These are phyloP conservation scores for Urtica urens DNA, from an alignment of 306 rosid genomes.

Conservation along the genomic window DNA sequence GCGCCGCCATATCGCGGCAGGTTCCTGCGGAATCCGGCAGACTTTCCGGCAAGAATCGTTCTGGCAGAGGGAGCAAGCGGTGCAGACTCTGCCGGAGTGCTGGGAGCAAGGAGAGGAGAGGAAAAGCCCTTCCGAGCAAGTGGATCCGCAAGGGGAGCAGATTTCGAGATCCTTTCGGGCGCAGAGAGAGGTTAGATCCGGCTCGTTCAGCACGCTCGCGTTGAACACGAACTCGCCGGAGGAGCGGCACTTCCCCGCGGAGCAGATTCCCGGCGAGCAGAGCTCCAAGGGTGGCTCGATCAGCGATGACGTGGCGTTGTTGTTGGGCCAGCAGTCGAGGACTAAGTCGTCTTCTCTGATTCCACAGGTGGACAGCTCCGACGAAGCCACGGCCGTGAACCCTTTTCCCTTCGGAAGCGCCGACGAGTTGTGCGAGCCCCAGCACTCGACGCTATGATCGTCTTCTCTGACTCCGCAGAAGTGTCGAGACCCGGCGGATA, in stretches of 20 bases:
- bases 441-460: constrained; percentile 65
- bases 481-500: constrained; percentile 56
- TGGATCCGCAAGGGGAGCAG: constrained; percentile 76
- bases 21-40: constrained; percentile 43
- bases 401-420: constrained; percentile 49
- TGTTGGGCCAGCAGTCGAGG: constrained; percentile 69
- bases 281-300: constrained; percentile 85
- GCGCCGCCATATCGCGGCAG: constrained; percentile 39
- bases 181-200: constrained; percentile 63
- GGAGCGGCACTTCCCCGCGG: constrained; percentile 30
- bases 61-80: constrained; percentile 92
- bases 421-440: constrained; percentile 71
- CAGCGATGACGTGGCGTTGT: constrained; percentile 26
- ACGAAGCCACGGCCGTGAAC: constrained; percentile 74
- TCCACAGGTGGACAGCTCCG: constrained; percentile 71
- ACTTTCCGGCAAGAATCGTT: constrained; percentile 63
- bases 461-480: constrained; percentile 71
- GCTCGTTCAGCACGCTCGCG: constrained; percentile 61
- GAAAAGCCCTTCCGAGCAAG: constrained; percentile 74
- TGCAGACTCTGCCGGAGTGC: constrained; percentile 66
- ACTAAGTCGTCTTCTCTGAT: constrained; percentile 76
- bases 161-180: constrained; percentile 54
- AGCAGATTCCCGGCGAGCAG: constrained; percentile 79
- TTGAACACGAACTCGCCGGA: constrained; percentile 56
- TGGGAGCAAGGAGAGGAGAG: constrained; percentile 64